Evolutionary conservation across 805 yeast genomes (phyloP).

Genomic region (Metschnikowia arizonensis): DNA sequence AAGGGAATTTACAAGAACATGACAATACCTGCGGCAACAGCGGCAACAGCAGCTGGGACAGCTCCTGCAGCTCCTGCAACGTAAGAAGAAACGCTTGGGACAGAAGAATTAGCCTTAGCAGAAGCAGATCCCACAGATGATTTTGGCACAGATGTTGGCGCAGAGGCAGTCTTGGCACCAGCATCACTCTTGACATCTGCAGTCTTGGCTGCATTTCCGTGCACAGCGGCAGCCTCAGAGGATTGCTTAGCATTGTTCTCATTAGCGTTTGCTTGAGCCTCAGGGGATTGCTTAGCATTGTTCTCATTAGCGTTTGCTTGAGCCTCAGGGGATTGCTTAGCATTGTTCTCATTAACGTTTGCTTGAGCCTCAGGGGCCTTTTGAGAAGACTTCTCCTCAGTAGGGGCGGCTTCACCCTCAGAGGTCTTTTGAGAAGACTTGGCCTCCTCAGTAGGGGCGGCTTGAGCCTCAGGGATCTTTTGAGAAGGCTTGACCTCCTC

Average conservation of each 20-base stretch:
- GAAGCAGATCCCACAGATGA: slow-evolving; percentile 3
- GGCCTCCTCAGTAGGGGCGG: slow-evolving; percentile 4
- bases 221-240: not conserved
- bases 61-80: slow-evolving; percentile 15
- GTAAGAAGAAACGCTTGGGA: slow-evolving; percentile 12
- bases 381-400: too few relatives aligned
- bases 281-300: slow-evolving; percentile 3
- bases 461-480: too few relatives aligned
- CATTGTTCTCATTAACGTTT: slow-evolving; percentile 5
- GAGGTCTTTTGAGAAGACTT: slow-evolving; percentile 5
- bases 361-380: too few relatives aligned
- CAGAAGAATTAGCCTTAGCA: slow-evolving; percentile 4
- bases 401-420: not conserved
- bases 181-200: not conserved
- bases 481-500: too few relatives aligned
- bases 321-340: slow-evolving; percentile 4
- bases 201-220: not conserved
- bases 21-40: slow-evolving; percentile 16
- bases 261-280: slow-evolving; percentile 6
- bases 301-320: slow-evolving; percentile 8
- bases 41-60: slow-evolving; percentile 16
- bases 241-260: slow-evolving; percentile 6
- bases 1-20: slow-evolving; percentile 11
- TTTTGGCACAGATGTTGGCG: not conserved
- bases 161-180: not conserved